Conservation (phyloP, 305 asterid species). For the Fraxinus xanthoxyloides region DNA sequence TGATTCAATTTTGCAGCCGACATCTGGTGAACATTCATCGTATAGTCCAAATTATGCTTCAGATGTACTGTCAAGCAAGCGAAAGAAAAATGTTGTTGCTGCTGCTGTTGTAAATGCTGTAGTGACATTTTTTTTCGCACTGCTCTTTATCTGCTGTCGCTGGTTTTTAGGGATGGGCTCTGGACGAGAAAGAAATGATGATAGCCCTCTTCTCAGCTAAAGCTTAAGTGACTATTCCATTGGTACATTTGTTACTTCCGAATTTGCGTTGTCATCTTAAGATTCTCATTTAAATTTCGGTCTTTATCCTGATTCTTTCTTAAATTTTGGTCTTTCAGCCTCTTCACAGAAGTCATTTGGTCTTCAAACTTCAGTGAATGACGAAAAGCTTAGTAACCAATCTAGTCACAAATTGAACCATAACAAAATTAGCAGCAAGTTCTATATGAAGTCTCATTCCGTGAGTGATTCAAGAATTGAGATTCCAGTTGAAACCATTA, state of each 20-base stretch:
- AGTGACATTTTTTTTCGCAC: conserved; percentile 21
- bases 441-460: conserved; percentile 9
- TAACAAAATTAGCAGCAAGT: conserved; percentile 13
- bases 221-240: conserved; percentile 43
- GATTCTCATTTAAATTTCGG: background rate
- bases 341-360: conserved; percentile 33
- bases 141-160: conserved; percentile 37
- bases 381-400: conserved; percentile 26
- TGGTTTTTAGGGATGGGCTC: conserved; percentile 24
- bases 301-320: conserved; percentile 12
- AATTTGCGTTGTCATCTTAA: background rate
- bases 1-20: conserved; percentile 37
- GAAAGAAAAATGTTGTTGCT: conserved; percentile 26
- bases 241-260: conserved; percentile 24
- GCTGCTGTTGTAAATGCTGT: conserved; percentile 32
- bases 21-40: conserved; percentile 27
- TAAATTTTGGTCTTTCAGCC: conserved; percentile 26
- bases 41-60: conserved; percentile 12
- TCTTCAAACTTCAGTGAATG: conserved; percentile 23
- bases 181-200: conserved; percentile 32
- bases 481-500: conserved; percentile 30
- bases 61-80: conserved; percentile 18
- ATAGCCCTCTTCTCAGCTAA: conserved; percentile 48
- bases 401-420: conserved; percentile 11
- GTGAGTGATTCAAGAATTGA: conserved; percentile 24